Conservation (phyloP, 2,329 filamentous ascomycete genomes). For the Monilinia fructigena region DNA sequence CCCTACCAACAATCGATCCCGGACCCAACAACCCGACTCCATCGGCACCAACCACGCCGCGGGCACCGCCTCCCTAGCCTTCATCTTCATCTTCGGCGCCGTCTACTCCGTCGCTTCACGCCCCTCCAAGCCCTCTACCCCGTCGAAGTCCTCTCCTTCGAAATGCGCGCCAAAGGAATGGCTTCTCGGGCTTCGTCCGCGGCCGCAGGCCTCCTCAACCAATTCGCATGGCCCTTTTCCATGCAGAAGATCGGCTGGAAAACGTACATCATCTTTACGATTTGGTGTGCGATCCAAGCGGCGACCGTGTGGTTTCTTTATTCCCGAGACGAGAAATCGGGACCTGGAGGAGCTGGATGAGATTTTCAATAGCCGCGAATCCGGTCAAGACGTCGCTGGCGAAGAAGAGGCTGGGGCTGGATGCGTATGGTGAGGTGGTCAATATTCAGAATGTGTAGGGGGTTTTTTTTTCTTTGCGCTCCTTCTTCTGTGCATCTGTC, state of each 20-base stretch:
- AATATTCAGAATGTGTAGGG: slow-evolving; percentile 24
- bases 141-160: slow-evolving; percentile 53
- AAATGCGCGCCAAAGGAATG: slow-evolving; percentile 57
- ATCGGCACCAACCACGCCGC: slow-evolving; percentile 34
- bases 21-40: slow-evolving; percentile 18
- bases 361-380: slow-evolving; percentile 47
- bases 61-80: slow-evolving; percentile 48
- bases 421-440: slow-evolving; percentile 28
- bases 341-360: slow-evolving; percentile 55
- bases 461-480: too few species aligned
- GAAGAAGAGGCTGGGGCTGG: slow-evolving; percentile 44
- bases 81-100: slow-evolving; percentile 55
- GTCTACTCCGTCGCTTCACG: slow-evolving; percentile 50
- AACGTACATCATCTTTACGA: slow-evolving; percentile 53
- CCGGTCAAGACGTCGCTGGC: slow-evolving; percentile 48
- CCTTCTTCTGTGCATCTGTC: too few species aligned
- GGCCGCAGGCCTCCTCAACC: slow-evolving; percentile 45
- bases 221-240: slow-evolving; percentile 49
- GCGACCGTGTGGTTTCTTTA: slow-evolving; percentile 49
- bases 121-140: slow-evolving; percentile 51
- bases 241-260: slow-evolving; percentile 53
- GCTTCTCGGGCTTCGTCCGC: slow-evolving; percentile 46
- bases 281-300: slow-evolving; percentile 46
- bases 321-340: slow-evolving; percentile 51
- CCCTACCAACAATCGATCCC: slow-evolving; percentile 33